Conservation (phyloP, 2,329 filamentous ascomycete species). For the Fusarium sp. region DNA sequence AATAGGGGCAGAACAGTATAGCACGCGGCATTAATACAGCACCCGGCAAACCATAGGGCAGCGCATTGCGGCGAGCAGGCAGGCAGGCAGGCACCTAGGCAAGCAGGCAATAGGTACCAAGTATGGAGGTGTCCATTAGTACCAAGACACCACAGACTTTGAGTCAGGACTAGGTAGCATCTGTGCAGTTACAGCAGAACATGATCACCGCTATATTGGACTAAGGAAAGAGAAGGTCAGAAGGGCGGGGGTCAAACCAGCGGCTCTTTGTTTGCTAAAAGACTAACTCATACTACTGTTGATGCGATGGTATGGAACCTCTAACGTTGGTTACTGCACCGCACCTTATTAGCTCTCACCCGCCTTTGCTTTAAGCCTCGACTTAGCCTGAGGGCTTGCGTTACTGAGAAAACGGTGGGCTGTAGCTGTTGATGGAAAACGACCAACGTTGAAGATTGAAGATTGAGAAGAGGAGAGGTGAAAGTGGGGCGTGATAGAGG, state of each 20-base stretch:
- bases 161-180: not conserved
- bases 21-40: not conserved
- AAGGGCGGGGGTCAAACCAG: not conserved
- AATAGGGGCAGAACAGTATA: conserved; percentile 1
- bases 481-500: conserved; percentile 4
- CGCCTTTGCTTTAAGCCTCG: not conserved
- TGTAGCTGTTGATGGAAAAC: too few relatives aligned
- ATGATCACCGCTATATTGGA: too few relatives aligned
- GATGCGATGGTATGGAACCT: not conserved
- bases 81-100: too few relatives aligned
- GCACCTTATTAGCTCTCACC: not conserved
- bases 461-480: not conserved
- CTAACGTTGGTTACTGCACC: not conserved
- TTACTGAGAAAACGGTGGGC: not conserved
- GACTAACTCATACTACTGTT: too few relatives aligned
- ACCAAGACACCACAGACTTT: not conserved
- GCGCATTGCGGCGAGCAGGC: too few relatives aligned
- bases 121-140: too few relatives aligned
- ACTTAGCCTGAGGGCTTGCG: not conserved
- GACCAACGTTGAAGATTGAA: not conserved
- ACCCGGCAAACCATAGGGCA: not conserved
- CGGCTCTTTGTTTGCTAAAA: not conserved
- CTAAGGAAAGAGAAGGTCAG: too few relatives aligned
- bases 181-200: not conserved
- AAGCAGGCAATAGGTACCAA: too few relatives aligned